A percentile compares a stretch with the other conserved stretches of the same genome.
phyloP scores from a whole-genome alignment of 164 flowering plant species.

The Houttuynia cordata region DNA sequence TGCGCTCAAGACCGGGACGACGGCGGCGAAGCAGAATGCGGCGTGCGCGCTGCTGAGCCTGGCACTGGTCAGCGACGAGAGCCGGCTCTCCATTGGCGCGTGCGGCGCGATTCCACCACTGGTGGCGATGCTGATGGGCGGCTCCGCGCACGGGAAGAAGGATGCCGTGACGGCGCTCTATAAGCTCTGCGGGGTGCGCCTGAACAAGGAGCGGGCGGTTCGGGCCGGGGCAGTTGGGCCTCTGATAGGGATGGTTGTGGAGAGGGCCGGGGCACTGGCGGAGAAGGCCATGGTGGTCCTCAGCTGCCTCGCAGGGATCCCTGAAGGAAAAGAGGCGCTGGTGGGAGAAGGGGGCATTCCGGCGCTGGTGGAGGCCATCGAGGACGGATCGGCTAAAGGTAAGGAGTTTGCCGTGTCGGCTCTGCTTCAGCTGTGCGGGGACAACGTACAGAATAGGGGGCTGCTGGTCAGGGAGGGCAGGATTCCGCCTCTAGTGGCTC shows the following conservation, averaged over 20 bases:
- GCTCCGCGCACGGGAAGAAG: slow-evolving; percentile 74
- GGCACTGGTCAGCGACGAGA: slow-evolving; percentile 57
- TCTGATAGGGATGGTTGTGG: slow-evolving; percentile 61
- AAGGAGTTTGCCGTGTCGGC: slow-evolving; percentile 89
- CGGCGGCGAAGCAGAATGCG: slow-evolving; percentile 82
- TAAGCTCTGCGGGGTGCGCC: slow-evolving; percentile 57
- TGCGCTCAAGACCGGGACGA: slow-evolving; percentile 85
- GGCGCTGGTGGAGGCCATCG: slow-evolving; percentile 83
- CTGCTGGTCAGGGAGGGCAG: slow-evolving; percentile 85
- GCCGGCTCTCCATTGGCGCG: slow-evolving; percentile 78
- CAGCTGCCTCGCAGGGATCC: slow-evolving; percentile 64
- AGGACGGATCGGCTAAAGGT: slow-evolving; percentile 75
- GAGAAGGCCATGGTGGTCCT: slow-evolving; percentile 97
- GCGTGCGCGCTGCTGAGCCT: slow-evolving; percentile 83
- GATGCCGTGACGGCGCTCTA: slow-evolving; percentile 85
- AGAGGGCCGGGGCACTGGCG: slow-evolving; percentile 60
- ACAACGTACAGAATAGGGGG: slow-evolving; percentile 51
- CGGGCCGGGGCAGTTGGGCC: too few species aligned
- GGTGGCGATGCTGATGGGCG: slow-evolving; percentile 57
- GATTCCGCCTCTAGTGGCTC: slow-evolving; percentile 87
- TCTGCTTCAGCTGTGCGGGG: slow-evolving; percentile 58
- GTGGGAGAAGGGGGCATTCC: slow-evolving; percentile 85
- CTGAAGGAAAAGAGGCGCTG: slow-evolving; percentile 51
- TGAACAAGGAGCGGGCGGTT: slow-evolving; percentile 86
- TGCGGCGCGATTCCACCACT: slow-evolving; percentile 90